Percentiles rank a stretch among this genome's conserved stretches.
Evolutionary conservation across 345 rosid species (phyloP).

Genomic region (Camelina neglecta): DNA sequence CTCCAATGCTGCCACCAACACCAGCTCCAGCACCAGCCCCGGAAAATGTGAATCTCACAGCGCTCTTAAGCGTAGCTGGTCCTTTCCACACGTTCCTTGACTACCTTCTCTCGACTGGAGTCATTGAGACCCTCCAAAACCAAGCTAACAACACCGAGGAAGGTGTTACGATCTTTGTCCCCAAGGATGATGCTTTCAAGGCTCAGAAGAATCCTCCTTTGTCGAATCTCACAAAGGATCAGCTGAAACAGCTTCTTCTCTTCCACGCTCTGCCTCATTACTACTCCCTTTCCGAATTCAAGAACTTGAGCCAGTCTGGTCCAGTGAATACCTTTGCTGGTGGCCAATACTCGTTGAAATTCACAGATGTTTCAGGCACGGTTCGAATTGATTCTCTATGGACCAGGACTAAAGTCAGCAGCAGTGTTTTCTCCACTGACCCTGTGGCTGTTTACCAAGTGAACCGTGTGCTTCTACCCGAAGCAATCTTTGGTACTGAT

Average conservation of each 20-base stretch:
- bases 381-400: constrained; percentile 72
- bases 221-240: constrained; percentile 69
- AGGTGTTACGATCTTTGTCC: constrained; percentile 91
- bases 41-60: constrained; percentile 67
- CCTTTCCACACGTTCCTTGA: constrained; percentile 78
- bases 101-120: constrained; percentile 71
- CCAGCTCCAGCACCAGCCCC: constrained; percentile 87
- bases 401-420: constrained; percentile 76
- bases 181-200: constrained; percentile 80
- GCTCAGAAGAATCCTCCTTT: constrained; percentile 68
- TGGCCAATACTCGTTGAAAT: constrained; percentile 63
- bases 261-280: constrained; percentile 81
- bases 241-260: constrained; percentile 76
- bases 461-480: constrained; percentile 76
- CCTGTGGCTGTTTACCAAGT: constrained; percentile 91
- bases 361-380: constrained; percentile 70
- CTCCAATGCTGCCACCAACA: constrained; percentile 49
- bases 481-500: constrained; percentile 86
- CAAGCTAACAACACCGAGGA: constrained; percentile 88
- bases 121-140: constrained; percentile 82
- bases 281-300: constrained; percentile 78
- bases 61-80: constrained; percentile 82
- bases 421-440: constrained; percentile 75
- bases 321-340: constrained; percentile 78
- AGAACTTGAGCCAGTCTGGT: constrained; percentile 68